Evolutionary conservation across 2,329 filamentous ascomycete genomes (phyloP).

Genomic region (Tricladium varicosporioides): DNA sequence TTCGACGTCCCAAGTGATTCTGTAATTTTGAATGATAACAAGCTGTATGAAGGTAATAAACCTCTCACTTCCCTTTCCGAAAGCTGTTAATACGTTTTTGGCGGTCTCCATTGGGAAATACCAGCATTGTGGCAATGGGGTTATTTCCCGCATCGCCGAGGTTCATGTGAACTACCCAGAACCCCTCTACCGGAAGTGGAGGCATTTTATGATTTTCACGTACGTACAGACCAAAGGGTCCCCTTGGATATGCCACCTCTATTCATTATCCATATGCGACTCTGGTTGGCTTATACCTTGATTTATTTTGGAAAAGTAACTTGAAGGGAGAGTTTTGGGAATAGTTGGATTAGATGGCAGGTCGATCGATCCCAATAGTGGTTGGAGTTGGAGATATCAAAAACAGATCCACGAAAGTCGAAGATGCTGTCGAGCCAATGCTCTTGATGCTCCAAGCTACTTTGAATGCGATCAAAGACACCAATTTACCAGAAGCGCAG

Average conservation of each 20-base stretch:
- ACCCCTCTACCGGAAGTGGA: background rate
- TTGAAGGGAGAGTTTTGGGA: background rate
- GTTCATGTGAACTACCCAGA: background rate
- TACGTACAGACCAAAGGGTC: too few relatives aligned
- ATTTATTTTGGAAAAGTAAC: too few relatives aligned
- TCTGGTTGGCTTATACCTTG: too few relatives aligned
- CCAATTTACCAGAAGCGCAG: constrained; percentile 33
- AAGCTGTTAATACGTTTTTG: too few relatives aligned
- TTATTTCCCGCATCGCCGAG: background rate
- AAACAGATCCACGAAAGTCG: constrained; percentile 50
- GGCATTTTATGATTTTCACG: background rate
- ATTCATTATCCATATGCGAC: too few relatives aligned
- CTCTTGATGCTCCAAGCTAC: constrained; percentile 58
- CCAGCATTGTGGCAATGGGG: too few relatives aligned
- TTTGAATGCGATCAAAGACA: constrained; percentile 49
- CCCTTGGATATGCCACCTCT: too few relatives aligned
- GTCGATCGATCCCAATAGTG: constrained; percentile 47
- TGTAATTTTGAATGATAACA: too few relatives aligned
- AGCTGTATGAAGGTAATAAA: too few relatives aligned
- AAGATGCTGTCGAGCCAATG: constrained; percentile 57
- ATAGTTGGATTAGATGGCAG: background rate
- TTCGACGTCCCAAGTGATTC: too few relatives aligned
- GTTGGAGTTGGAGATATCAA: constrained; percentile 62
- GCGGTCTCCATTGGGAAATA: too few relatives aligned
- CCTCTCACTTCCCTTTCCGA: too few relatives aligned